Evolutionary conservation across 768 basidiomycete species (phyloP).

Genomic region (Panellus pusillus): DNA sequence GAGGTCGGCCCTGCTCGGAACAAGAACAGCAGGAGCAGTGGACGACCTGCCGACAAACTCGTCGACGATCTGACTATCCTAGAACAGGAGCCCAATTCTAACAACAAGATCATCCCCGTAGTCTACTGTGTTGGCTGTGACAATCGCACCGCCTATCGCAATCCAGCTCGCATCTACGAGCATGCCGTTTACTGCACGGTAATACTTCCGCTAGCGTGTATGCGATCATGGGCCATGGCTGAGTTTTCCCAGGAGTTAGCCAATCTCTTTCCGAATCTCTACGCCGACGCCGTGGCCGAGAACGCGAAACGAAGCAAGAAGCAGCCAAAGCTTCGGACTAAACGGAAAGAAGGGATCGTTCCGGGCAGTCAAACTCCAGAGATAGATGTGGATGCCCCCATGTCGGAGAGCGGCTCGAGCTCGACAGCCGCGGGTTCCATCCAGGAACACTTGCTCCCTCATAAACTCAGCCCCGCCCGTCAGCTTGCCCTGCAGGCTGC

Average conservation of each 20-base stretch:
- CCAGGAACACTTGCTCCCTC: no score
- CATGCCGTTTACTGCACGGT: constrained; percentile 1
- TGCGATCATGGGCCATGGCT: no score
- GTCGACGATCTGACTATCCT: no score
- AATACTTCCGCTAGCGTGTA: no score
- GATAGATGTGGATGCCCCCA: background rate
- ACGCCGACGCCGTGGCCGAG: background rate
- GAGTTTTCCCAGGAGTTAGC: no score
- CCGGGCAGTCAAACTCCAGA: background rate
- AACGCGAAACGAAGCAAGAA: background rate
- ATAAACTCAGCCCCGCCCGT: background rate
- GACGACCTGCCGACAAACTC: constrained; percentile 1
- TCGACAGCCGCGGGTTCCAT: no score
- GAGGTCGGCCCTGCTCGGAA: constrained; percentile 1
- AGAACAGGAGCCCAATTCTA: background rate
- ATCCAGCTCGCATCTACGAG: background rate
- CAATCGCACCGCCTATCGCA: background rate
- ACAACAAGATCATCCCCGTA: background rate
- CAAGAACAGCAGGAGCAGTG: background rate
- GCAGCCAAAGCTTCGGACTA: constrained; percentile 3
- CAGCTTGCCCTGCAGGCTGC: background rate
- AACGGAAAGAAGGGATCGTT: background rate
- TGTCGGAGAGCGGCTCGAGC: background rate
- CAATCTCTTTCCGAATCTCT: no score
- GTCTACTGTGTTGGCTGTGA: constrained; percentile 4